These are phyloP conservation scores for Brettanomyces sp. DNA, from an alignment of 805 yeast genomes.

Conservation along the genomic window DNA sequence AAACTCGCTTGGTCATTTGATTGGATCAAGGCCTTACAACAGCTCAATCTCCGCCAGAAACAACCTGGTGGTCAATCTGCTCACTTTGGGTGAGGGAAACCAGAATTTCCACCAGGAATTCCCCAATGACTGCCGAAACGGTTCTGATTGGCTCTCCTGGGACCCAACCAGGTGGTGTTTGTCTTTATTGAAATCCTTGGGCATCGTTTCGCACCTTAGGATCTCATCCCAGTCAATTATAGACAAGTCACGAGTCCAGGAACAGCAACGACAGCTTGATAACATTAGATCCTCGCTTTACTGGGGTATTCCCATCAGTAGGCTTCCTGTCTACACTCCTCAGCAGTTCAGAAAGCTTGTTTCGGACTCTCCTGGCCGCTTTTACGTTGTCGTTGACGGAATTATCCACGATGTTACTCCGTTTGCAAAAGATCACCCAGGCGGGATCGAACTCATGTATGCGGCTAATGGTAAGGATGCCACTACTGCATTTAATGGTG, in stretches of 20 bases:
- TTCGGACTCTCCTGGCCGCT: slow-evolving; percentile 22
- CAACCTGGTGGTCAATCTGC: slow-evolving; percentile 50
- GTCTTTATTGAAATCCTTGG: slow-evolving; percentile 38
- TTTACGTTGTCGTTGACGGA: slow-evolving; percentile 77
- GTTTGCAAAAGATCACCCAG: slow-evolving; percentile 88
- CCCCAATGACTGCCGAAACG: slow-evolving; percentile 81
- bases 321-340: slow-evolving; percentile 58
- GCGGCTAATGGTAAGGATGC: slow-evolving; percentile 91
- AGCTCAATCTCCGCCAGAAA: slow-evolving; percentile 67
- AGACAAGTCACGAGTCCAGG: slow-evolving; percentile 67
- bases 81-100: slow-evolving; percentile 84
- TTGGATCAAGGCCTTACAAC: slow-evolving; percentile 67
- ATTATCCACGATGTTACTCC: slow-evolving; percentile 92
- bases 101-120: slow-evolving; percentile 95
- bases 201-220: slow-evolving; percentile 50
- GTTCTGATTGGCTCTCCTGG: slow-evolving; percentile 59
- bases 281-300: slow-evolving; percentile 65
- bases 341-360: slow-evolving; percentile 34
- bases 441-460: slow-evolving; percentile 70
- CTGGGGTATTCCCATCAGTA: slow-evolving; percentile 93
- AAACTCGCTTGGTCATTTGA: slow-evolving; percentile 76
- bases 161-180: slow-evolving; percentile 85
- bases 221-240: slow-evolving; percentile 50
- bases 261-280: slow-evolving; percentile 75
- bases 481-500: slow-evolving; percentile 89